Base-by-base conservation (phyloP, 257 asterid genomes). In the Nicotiana tabacum region DNA sequence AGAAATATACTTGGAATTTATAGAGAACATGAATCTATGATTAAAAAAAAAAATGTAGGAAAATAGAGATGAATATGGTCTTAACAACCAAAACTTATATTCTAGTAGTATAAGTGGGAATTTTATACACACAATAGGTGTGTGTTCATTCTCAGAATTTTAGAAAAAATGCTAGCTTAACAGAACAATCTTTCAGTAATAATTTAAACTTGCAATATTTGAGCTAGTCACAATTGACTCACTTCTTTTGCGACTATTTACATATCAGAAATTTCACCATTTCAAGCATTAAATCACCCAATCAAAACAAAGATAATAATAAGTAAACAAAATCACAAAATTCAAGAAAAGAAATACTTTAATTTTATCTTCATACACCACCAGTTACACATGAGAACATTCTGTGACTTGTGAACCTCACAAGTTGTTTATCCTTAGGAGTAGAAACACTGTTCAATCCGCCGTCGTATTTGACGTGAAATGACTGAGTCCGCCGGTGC, bases 401-500 rank as follows among this genome's bases (percentile, higher is more conserved):
- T 82, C 85, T 85, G 46, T 87, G 90, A 84, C 90, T 89, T 77
- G 81, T 82, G 60, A 89, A 89, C 46, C 88, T 84, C 70, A 85
- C 90, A 13, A 89, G 87, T 72, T 87, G 86, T 69, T 84, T 85
- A 81, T 83, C 82, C 48, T 48, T 15, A 24, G 58, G 33, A 80
- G 83, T 32, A 62, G 16, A 66, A 32, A 15, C 77, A 16, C 70
- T 78, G 83, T 58, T 83, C 83, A 43, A 43, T 80, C 88, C 78
- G 76, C 78, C 9, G 84, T 43, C 83, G 60, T 82, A 57, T 37
- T 55, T 84, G 46, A 84, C 85, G 5, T 83, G 87, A 43, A 86
- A 77, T 17, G 98, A 94, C 77, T 85, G 85, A 79, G 79, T 79
- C 16, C 93, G 84, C 43, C 94, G 82, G 86, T 87, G 90, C 46